Conservation (phyloP, 2,329 filamentous ascomycete genomes). For the Didymella lethalis region DNA sequence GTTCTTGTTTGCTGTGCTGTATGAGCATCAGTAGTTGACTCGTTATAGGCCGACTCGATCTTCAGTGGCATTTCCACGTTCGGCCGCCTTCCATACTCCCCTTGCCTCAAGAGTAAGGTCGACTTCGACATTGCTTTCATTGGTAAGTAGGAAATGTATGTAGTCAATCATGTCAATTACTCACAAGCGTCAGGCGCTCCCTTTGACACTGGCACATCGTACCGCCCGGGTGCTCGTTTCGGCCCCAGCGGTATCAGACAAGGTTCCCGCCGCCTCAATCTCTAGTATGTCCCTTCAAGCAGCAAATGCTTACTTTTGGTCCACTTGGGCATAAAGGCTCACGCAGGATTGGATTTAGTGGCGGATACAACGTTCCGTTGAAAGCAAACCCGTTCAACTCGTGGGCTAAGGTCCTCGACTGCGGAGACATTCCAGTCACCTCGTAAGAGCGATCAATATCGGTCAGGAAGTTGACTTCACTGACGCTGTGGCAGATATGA, state of each 20-base stretch:
- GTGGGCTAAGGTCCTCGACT: slow-evolving; percentile 82
- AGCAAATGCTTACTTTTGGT: slow-evolving; percentile 52
- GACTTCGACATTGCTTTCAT: slow-evolving; percentile 88
- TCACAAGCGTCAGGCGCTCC: slow-evolving; percentile 66
- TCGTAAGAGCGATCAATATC: slow-evolving; percentile 64
- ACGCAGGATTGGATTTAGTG: slow-evolving; percentile 67
- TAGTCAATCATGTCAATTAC: background rate
- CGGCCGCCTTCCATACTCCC: slow-evolving; percentile 77
- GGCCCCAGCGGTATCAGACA: slow-evolving; percentile 86
- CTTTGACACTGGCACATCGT: slow-evolving; percentile 87
- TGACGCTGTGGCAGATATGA: slow-evolving; percentile 67
- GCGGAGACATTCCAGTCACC: slow-evolving; percentile 84
- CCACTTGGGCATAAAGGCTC: slow-evolving; percentile 53
- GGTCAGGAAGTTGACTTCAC: background rate
- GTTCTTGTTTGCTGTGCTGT: background rate
- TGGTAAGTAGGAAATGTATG: background rate
- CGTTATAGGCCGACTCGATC: slow-evolving; percentile 76
- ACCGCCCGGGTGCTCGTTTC: slow-evolving; percentile 83
- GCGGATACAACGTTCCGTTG: slow-evolving; percentile 85
- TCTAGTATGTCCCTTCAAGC: slow-evolving; percentile 71
- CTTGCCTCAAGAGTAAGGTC: slow-evolving; percentile 75
- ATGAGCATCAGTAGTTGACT: slow-evolving; percentile 25
- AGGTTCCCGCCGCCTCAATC: slow-evolving; percentile 83
- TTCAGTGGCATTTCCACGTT: slow-evolving; percentile 91
- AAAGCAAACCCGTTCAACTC: slow-evolving; percentile 81